These are phyloP conservation scores for Clarireedia paspali DNA, from an alignment of 2,329 filamentous ascomycete species.

Conservation along the genomic window DNA sequence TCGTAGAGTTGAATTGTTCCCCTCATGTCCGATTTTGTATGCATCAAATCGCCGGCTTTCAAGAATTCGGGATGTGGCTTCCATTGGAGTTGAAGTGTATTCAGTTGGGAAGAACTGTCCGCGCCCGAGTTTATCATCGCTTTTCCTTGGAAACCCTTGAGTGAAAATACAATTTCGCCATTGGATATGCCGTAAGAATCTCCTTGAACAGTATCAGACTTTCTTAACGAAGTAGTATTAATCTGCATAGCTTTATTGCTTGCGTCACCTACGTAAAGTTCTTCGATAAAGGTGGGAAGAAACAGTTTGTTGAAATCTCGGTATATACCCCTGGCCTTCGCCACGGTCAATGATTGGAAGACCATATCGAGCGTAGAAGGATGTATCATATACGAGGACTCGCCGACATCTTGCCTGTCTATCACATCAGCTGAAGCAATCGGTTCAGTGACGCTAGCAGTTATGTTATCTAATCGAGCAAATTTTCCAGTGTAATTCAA, in stretches of 20 bases:
- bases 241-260: background rate
- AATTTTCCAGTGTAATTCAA: constrained; percentile 19
- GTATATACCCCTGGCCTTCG: background rate
- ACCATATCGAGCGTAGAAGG: background rate
- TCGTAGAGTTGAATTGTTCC: background rate
- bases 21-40: background rate
- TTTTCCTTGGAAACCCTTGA: background rate
- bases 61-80: background rate
- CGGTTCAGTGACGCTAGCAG: background rate
- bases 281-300: background rate
- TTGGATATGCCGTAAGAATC: background rate
- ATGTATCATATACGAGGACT: background rate
- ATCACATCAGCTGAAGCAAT: background rate
- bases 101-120: background rate
- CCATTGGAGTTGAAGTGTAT: background rate
- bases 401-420: background rate
- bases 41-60: background rate
- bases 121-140: background rate
- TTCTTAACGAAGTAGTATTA: background rate
- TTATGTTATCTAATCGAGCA: constrained; percentile 12
- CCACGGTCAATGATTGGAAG: background rate
- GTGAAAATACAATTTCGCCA: background rate
- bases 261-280: background rate
- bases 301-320: background rate
- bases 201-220: background rate